Evolutionary conservation across 2,329 filamentous ascomycete species (phyloP).

Genomic region (Didymella arachidicola): DNA sequence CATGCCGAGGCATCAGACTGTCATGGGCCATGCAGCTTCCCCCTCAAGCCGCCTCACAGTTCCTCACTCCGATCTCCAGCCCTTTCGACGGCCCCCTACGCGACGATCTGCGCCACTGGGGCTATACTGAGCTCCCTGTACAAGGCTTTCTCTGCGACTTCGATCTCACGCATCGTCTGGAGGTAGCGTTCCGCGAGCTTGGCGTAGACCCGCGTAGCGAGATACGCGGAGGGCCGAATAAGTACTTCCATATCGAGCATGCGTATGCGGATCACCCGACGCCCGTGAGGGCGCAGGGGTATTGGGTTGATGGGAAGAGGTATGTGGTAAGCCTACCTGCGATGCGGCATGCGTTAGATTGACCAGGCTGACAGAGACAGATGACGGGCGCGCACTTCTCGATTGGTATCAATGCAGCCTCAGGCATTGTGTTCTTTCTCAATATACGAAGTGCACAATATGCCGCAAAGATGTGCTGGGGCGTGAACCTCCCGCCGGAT

Average conservation of each 20-base stretch:
- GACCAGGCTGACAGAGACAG: neutral
- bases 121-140: constrained; percentile 13
- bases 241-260: constrained; percentile 22
- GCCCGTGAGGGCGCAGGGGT: constrained; percentile 18
- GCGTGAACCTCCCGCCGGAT: neutral
- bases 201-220: constrained; percentile 14
- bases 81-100: constrained; percentile 10
- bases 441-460: constrained; percentile 7
- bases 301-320: constrained; percentile 19
- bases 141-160: constrained; percentile 16
- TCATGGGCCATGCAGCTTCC: constrained; percentile 9
- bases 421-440: constrained; percentile 17
- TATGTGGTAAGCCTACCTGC: constrained; percentile 18
- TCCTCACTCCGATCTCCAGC: constrained; percentile 17
- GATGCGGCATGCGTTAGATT: no score
- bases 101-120: constrained; percentile 14
- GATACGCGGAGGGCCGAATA: constrained; percentile 19
- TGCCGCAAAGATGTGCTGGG: constrained; percentile 15
- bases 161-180: constrained; percentile 1
- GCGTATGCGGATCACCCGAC: neutral
- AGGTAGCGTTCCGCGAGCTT: constrained; percentile 13
- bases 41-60: neutral
- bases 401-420: constrained; percentile 19
- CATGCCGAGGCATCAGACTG: constrained; percentile 15
- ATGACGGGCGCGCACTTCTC: constrained; percentile 20